These are phyloP conservation scores for Fragaria ananassa DNA, from an alignment of 306 rosid genomes.

Conservation along the genomic window DNA sequence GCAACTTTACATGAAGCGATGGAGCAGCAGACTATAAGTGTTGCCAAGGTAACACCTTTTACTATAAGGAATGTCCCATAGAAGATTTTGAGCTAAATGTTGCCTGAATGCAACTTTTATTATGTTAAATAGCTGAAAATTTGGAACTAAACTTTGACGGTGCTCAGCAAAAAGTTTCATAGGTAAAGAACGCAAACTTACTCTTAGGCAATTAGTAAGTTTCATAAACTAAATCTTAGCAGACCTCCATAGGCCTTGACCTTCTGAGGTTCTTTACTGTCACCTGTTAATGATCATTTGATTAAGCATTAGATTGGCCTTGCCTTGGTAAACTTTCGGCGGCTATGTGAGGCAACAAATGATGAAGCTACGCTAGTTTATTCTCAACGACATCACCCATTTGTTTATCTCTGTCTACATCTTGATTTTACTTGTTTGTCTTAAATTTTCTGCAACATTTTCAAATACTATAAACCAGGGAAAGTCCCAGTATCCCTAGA, in stretches of 20 bases:
- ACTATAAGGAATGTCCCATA: not conserved
- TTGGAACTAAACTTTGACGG: not conserved
- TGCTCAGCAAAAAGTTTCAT: not conserved
- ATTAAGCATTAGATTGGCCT: not conserved
- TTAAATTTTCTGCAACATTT: not conserved
- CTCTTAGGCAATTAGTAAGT: not conserved
- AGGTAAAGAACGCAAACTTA: not conserved
- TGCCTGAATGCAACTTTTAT: not conserved
- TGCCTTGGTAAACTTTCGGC: not conserved
- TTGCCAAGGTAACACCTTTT: slow-evolving; percentile 71
- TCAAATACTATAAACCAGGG: not conserved
- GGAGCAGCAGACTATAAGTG: slow-evolving; percentile 99
- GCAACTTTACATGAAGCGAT: slow-evolving; percentile 99
- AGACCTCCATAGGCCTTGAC: not conserved
- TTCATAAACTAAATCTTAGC: not conserved
- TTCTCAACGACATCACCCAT: not conserved
- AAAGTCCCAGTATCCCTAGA: not conserved
- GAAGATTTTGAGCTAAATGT: not conserved
- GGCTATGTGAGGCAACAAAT: not conserved
- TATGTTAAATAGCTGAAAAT: not conserved
- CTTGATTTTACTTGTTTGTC: too few species aligned
- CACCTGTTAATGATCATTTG: not conserved
- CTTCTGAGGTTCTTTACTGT: not conserved
- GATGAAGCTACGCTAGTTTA: not conserved
- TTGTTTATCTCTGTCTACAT: not conserved